Evolutionary conservation across 73 alveolate species (phyloP).

Genomic region (Tetrahymena malaccensis): DNA sequence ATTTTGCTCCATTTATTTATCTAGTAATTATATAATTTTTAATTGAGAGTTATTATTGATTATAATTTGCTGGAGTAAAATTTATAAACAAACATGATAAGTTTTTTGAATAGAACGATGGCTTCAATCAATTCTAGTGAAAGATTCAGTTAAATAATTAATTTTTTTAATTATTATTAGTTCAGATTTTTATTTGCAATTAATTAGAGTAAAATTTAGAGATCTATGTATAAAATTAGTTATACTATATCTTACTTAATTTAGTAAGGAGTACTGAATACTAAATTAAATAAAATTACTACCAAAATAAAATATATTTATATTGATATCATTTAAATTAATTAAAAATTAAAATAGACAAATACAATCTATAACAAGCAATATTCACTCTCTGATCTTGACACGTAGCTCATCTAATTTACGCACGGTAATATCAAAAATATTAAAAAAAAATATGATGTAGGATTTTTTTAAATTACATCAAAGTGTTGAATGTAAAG

Average conservation of each 20-base stretch:
- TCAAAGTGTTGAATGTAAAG: background rate
- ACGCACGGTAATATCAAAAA: background rate
- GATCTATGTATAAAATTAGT: background rate
- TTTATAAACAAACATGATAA: no score
- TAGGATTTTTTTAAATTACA: background rate
- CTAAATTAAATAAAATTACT: background rate
- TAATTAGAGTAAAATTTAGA: background rate
- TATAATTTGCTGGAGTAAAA: background rate
- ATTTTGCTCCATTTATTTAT: background rate
- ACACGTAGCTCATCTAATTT: background rate
- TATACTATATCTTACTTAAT: background rate
- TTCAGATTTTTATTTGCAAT: no score
- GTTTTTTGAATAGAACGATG: no score
- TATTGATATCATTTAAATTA: background rate
- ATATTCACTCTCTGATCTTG: background rate
- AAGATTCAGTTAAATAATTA: background rate
- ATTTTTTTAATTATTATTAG: no score
- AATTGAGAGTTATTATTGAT: background rate
- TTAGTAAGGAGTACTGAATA: background rate
- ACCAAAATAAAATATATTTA: background rate
- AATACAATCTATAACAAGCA: background rate
- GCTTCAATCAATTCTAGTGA: background rate
- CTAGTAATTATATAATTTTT: background rate
- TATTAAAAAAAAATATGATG: background rate
- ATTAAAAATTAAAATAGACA: background rate